phyloP scores from a whole-genome alignment of 768 basidiomycete species.

The Galerina sulciceps region DNA sequence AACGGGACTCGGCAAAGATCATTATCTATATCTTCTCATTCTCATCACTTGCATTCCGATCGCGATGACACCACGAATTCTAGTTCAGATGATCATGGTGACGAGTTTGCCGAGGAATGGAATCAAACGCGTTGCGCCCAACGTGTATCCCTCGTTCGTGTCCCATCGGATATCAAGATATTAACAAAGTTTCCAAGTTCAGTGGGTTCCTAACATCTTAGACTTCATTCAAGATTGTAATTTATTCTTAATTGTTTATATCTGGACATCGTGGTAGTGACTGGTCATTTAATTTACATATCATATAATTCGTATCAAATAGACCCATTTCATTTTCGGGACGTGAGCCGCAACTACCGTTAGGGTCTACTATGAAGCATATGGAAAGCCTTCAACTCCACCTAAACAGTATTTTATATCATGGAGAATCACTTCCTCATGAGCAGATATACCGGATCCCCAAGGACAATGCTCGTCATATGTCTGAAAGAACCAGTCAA shows the following conservation, averaged over 20 bases:
- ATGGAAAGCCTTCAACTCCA: neutral
- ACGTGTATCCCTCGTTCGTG: conserved; percentile 78
- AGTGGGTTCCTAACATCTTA: conserved; percentile 18
- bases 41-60: conserved; percentile 11
- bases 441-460: conserved; percentile 90
- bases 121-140: conserved; percentile 83
- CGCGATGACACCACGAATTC: neutral
- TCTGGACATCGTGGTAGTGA: conserved; percentile 3
- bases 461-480: conserved; percentile 89
- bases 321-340: neutral
- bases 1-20: conserved; percentile 10
- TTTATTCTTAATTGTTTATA: conserved; percentile 27
- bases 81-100: conserved; percentile 36
- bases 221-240: conserved; percentile 5
- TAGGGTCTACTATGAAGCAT: too few relatives aligned
- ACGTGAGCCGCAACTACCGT: neutral
- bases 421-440: conserved; percentile 61
- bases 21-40: conserved; percentile 19
- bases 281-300: conserved; percentile 3
- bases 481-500: conserved; percentile 92
- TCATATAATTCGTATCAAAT: conserved; percentile 12
- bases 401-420: too few relatives aligned
- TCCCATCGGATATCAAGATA: conserved; percentile 59
- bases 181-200: conserved; percentile 28
- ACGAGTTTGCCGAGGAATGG: conserved; percentile 90